These are phyloP conservation scores for Physcomitrium patens DNA, from an alignment of 225 moss, liverwort and hornwort species.

Conservation along the genomic window DNA sequence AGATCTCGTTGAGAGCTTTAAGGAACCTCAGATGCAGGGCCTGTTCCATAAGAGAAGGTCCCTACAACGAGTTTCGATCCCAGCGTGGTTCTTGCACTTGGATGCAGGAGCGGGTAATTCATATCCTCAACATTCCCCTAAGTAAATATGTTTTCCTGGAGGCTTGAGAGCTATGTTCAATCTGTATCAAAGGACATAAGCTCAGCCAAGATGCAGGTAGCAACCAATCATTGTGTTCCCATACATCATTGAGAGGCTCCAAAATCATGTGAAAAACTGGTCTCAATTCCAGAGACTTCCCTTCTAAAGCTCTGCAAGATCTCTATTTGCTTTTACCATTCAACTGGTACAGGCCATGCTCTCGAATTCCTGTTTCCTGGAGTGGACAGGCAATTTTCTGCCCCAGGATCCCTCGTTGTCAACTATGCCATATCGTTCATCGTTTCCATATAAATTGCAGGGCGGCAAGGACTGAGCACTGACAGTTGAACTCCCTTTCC, in stretches of 20 bases:
- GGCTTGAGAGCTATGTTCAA: conserved; percentile 17
- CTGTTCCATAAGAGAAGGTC: conserved; percentile 6
- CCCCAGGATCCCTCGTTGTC: conserved; percentile 38
- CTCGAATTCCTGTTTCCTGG: conserved; percentile 34
- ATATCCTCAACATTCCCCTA: neutral
- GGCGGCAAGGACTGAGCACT: conserved; percentile 65
- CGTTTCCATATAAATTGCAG: conserved; percentile 47
- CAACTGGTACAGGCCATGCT: conserved; percentile 37
- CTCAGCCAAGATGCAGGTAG: conserved; percentile 7
- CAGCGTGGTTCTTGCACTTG: conserved; percentile 17
- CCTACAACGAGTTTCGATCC: neutral
- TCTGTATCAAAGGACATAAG: conserved; percentile 5
- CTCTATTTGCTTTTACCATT: conserved; percentile 8
- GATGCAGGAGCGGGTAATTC: conserved; percentile 10
- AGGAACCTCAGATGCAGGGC: neutral
- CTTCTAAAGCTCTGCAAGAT: neutral
- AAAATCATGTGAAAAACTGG: conserved; percentile 11
- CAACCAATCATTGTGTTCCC: conserved; percentile 1
- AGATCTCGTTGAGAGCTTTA: conserved; percentile 10
- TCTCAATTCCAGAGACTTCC: conserved; percentile 14
- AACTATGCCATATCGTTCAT: conserved; percentile 51
- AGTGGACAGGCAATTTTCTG: conserved; percentile 18
- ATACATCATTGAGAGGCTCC: neutral
- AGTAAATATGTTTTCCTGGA: conserved; percentile 4
- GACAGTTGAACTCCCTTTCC: conserved; percentile 59